These are phyloP conservation scores for Vickermania ingenoplastis DNA, from an alignment of 208 protist genomes.

Conservation along the genomic window DNA sequence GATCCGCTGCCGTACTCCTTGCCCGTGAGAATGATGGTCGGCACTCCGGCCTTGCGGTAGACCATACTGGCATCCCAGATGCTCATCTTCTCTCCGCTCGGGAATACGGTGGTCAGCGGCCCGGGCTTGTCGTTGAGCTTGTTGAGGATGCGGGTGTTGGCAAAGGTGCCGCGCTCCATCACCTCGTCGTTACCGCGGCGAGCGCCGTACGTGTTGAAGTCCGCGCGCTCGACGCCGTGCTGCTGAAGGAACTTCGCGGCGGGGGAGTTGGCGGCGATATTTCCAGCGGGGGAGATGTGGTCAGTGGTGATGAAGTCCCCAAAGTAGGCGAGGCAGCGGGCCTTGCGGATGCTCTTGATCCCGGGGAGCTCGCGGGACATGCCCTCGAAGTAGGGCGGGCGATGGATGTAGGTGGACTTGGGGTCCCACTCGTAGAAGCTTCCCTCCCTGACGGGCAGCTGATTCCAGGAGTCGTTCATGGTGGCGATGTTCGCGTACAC, in stretches of 20 bases:
- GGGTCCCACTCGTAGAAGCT: constrained; percentile 92
- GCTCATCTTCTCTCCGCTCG: constrained; percentile 87
- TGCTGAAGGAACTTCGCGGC: constrained; percentile 83
- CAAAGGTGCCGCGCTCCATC: constrained; percentile 95
- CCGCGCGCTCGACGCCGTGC: constrained; percentile 77
- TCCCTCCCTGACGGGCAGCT: constrained; percentile 72
- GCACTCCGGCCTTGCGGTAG: constrained; percentile 63
- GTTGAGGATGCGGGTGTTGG: constrained; percentile 93
- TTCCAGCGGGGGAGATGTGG: constrained; percentile 94
- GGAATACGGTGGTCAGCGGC: constrained; percentile 88
- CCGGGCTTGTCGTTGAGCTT: constrained; percentile 87
- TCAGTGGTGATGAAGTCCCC: constrained; percentile 96
- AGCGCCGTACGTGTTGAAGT: constrained; percentile 96
- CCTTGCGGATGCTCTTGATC: constrained; percentile 58
- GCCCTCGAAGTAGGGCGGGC: constrained; percentile 92
- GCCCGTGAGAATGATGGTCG: constrained; percentile 90
- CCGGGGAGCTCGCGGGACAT: constrained; percentile 52
- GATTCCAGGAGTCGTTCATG: constrained; percentile 90
- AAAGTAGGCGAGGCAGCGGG: constrained; percentile 84
- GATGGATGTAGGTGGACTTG: constrained; percentile 94
- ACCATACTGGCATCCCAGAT: constrained; percentile 92
- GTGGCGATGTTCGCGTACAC: constrained; percentile 89
- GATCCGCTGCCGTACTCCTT: constrained; percentile 94
- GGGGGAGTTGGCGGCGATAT: constrained; percentile 91
- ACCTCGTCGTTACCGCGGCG: constrained; percentile 94